A percentile compares a stretch with the other conserved stretches of the same genome.
phyloP scores from a whole-genome alignment of 176 grass and related monocot genomes.

The Poa pratensis region DNA sequence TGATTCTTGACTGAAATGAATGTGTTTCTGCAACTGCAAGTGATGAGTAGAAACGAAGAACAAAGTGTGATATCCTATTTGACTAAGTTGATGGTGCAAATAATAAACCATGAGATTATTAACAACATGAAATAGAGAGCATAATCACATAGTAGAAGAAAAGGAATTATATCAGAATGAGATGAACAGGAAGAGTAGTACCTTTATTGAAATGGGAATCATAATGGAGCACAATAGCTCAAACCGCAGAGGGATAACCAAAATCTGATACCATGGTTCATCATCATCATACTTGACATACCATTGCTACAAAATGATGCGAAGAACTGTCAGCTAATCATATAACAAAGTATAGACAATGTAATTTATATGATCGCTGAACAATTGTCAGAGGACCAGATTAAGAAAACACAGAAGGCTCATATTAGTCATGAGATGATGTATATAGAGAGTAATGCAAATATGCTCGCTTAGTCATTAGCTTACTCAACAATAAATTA shows the following conservation, averaged over 20 bases:
- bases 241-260: constrained; percentile 90
- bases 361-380: neutral
- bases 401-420: constrained; percentile 29
- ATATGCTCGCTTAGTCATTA: neutral
- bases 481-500: neutral
- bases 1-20: neutral
- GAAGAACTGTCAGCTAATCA: constrained; percentile 13
- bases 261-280: constrained; percentile 92
- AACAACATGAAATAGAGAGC: neutral
- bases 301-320: constrained; percentile 73
- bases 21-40: constrained; percentile 7
- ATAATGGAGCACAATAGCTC: constrained; percentile 96
- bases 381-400: neutral
- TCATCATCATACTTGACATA: constrained; percentile 85
- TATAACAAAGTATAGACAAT: neutral
- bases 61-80: constrained; percentile 15
- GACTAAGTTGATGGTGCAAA: constrained; percentile 20
- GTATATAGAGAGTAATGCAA: constrained; percentile 16
- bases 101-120: constrained; percentile 36
- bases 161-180: constrained; percentile 40
- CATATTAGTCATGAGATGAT: constrained; percentile 17
- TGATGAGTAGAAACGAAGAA: neutral
- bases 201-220: constrained; percentile 99
- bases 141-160: constrained; percentile 30
- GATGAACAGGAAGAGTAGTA: constrained; percentile 40